A percentile compares a stretch with the other conserved stretches of the same genome.
These are phyloP conservation scores for Pythium rishiriense DNA, from an alignment of 352 stramenopile species.

Conservation along the genomic window DNA sequence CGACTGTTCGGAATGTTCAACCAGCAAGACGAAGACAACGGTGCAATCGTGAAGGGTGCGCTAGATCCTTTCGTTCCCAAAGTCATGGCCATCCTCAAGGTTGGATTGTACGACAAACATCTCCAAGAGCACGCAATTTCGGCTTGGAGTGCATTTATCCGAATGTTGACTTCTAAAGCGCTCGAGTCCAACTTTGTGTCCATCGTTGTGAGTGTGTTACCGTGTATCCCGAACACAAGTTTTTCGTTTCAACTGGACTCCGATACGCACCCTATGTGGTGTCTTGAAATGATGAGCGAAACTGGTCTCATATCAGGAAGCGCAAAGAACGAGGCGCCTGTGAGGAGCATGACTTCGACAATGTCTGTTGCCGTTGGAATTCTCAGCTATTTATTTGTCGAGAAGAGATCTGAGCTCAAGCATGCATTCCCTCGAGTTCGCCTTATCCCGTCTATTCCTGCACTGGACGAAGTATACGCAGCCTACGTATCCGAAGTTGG, in stretches of 20 bases:
- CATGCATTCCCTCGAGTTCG: conserved; percentile 64
- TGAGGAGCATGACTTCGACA: conserved; percentile 8
- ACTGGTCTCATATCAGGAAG: background rate
- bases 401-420: conserved; percentile 59
- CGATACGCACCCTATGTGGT: conserved; percentile 6
- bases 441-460: conserved; percentile 64
- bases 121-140: conserved; percentile 64
- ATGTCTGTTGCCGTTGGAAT: conserved; percentile 11
- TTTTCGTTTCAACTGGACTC: background rate
- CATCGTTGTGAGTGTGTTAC: conserved; percentile 85
- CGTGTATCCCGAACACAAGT: conserved; percentile 46
- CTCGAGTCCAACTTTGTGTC: conserved; percentile 84
- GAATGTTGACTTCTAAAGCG: conserved; percentile 76
- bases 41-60: conserved; percentile 38
- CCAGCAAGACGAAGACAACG: conserved; percentile 28
- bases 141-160: conserved; percentile 79
- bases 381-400: conserved; percentile 72
- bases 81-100: conserved; percentile 89
- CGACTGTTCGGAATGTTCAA: conserved; percentile 68
- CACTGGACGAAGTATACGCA: conserved; percentile 67
- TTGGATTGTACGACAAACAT: conserved; percentile 55
- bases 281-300: conserved; percentile 7
- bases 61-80: conserved; percentile 87
- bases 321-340: background rate
- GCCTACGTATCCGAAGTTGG: conserved; percentile 58